Evolutionary conservation across 108 stramenopile genomes (phyloP).

Genomic region (Discostella pseudostelligera): DNA sequence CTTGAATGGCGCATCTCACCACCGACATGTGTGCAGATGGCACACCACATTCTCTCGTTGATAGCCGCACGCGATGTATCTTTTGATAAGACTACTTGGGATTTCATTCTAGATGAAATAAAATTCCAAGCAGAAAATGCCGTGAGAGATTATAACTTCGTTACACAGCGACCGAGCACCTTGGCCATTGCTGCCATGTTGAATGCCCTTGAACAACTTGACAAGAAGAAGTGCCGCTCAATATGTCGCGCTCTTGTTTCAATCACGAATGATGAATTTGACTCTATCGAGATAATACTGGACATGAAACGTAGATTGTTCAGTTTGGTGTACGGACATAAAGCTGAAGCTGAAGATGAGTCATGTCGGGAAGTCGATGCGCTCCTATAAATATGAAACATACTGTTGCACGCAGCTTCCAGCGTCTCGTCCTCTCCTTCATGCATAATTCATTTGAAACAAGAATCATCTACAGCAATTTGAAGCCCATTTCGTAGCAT

Average conservation of each 20-base stretch:
- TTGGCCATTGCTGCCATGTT: slow-evolving; percentile 45
- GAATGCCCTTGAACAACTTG: slow-evolving; percentile 38
- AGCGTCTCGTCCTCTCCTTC: too few species aligned
- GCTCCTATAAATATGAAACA: not conserved
- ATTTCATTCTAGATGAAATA: slow-evolving; percentile 24
- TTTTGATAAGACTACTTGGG: not conserved
- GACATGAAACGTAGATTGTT: not conserved
- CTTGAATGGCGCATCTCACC: slow-evolving; percentile 40
- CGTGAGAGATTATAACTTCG: slow-evolving; percentile 27
- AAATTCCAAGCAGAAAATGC: slow-evolving; percentile 37
- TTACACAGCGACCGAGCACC: slow-evolving; percentile 16
- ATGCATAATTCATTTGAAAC: too few species aligned
- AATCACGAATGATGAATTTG: not conserved
- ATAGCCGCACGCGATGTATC: not conserved
- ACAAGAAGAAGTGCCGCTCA: not conserved
- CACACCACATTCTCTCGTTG: slow-evolving; percentile 24
- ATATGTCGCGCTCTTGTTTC: not conserved
- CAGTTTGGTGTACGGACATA: not conserved
- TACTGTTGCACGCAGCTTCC: too few species aligned
- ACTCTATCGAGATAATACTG: not conserved
- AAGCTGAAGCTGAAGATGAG: not conserved
- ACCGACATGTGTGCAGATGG: slow-evolving; percentile 25
- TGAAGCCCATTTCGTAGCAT: too few species aligned
- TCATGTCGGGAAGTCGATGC: not conserved
- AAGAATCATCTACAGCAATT: too few species aligned